These are phyloP conservation scores for Teratosphaeria viscida DNA, from an alignment of 2,329 filamentous ascomycete species.

Conservation along the genomic window DNA sequence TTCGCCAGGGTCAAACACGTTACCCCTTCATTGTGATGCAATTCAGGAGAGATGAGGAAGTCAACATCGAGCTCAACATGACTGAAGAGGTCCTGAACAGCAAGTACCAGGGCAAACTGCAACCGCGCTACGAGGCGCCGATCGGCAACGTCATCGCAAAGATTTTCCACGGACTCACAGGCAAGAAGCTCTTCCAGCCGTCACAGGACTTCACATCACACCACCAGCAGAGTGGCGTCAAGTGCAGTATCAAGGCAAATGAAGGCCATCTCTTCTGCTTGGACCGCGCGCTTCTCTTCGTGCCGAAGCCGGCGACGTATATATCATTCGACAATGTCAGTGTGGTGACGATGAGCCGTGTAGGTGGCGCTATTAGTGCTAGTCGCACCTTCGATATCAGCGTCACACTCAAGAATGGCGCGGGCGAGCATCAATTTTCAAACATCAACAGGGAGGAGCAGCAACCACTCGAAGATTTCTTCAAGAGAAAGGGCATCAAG, in stretches of 20 bases:
- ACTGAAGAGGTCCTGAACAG: conserved; percentile 76
- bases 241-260: conserved; percentile 99
- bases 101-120: conserved; percentile 82
- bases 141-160: conserved; percentile 89
- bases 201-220: conserved; percentile 92
- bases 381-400: conserved; percentile 96
- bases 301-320: conserved; percentile 95
- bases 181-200: conserved; percentile 89
- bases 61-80: conserved; percentile 92
- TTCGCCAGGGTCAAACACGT: conserved; percentile 92
- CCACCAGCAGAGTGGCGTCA: conserved; percentile 88
- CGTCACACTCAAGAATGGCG: conserved; percentile 77
- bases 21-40: conserved; percentile 99
- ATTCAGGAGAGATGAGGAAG: conserved; percentile 94
- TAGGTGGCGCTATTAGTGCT: conserved; percentile 85
- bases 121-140: conserved; percentile 83
- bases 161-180: conserved; percentile 86
- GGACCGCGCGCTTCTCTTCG: conserved; percentile 98
- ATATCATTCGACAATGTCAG: conserved; percentile 89
- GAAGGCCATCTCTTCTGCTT: conserved; percentile 95
- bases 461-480: conserved; percentile 91
- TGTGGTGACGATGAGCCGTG: conserved; percentile 88
- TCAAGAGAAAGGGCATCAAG: conserved; percentile 87
- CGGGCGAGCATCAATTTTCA: conserved; percentile 87
- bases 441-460: conserved; percentile 99